Evolutionary conservation across 2,329 filamentous ascomycete genomes (phyloP).

Genomic region (Cytospora piceae): DNA sequence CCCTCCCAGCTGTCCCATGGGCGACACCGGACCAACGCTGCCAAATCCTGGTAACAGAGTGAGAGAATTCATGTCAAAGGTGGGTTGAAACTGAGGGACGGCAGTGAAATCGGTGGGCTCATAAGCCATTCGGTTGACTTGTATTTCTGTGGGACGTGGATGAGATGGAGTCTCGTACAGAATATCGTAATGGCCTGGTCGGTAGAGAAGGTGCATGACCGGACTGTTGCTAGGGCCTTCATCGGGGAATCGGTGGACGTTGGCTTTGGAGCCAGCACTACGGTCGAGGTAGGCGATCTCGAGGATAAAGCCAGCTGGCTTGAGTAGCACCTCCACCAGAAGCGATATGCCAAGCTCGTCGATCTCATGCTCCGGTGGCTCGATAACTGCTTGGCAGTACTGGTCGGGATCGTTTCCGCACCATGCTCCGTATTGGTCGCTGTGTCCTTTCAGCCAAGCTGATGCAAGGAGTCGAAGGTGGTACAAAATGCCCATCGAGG

Average conservation of each 20-base stretch:
- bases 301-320: slow-evolving; percentile 76
- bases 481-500: slow-evolving; percentile 77
- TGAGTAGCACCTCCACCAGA: slow-evolving; percentile 77
- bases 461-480: slow-evolving; percentile 82
- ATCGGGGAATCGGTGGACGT: slow-evolving; percentile 67
- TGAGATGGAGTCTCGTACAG: slow-evolving; percentile 61
- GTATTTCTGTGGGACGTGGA: slow-evolving; percentile 44
- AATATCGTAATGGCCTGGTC: slow-evolving; percentile 89
- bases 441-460: slow-evolving; percentile 79
- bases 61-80: slow-evolving; percentile 48
- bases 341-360: slow-evolving; percentile 85
- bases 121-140: slow-evolving; percentile 56
- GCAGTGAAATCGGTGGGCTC: slow-evolving; percentile 19
- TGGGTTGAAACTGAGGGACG: slow-evolving; percentile 32
- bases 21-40: slow-evolving; percentile 31
- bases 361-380: slow-evolving; percentile 80
- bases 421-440: slow-evolving; percentile 72
- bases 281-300: slow-evolving; percentile 92
- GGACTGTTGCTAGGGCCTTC: slow-evolving; percentile 48
- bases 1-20: slow-evolving; percentile 29
- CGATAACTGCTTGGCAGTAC: slow-evolving; percentile 72
- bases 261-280: slow-evolving; percentile 77
- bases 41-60: slow-evolving; percentile 53
- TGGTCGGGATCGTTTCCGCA: slow-evolving; percentile 62
- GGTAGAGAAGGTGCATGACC: slow-evolving; percentile 64